Evolutionary conservation across 2,329 filamentous ascomycete genomes (phyloP), one percentile per base, ranked within the genome.

Genomic region (Claviceps africana): DNA sequence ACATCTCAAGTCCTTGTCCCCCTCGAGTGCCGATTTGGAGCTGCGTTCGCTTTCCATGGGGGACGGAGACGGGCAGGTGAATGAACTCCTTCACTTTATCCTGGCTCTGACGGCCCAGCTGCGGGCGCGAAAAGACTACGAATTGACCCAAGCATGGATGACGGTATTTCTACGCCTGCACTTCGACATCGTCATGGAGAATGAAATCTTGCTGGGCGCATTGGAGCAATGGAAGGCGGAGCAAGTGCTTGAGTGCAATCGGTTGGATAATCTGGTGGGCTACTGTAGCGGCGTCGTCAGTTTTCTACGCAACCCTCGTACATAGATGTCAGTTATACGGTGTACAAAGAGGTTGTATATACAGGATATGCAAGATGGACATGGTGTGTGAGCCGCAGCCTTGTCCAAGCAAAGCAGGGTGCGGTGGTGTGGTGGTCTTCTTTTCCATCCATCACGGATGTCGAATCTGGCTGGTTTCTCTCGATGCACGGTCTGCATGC

Each of bases 91-190:
- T 1, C 75, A 82, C 51, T 98, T 98, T 63, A 82, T 97, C 50
- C 68, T 72, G n/a, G 89, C 89, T 1, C 69, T 98, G 52, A 94
- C 87, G 0, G 75, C 72, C 51, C 76, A 85, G 13, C 71, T 97
- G 50, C 69, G 72, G 44, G 73, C 79, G 49, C 81, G 83, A 57
- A 79, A 79, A 47, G 93, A 97, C 66, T 98, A 95, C 67, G 93
- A 98, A 69, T 76, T 98, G 40, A 86, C 88, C 17, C 90, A 97
- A 67, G 88, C 89, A 0, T 98, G 93, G 91, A 97, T 98, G 89
- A 83, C 85, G 2, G 91, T 97, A 1, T 95, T 97, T 62, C 65
- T 98, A 54, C 79, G 83, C 47, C 71, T 95, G 42, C 91, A 97
- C 67, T 78, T 78, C 56, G 77, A 81, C 57, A 56, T 75, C 39